Base-by-base conservation (phyloP, 192 early-diverging fungal genomes). In the Phycomyces nitens region DNA sequence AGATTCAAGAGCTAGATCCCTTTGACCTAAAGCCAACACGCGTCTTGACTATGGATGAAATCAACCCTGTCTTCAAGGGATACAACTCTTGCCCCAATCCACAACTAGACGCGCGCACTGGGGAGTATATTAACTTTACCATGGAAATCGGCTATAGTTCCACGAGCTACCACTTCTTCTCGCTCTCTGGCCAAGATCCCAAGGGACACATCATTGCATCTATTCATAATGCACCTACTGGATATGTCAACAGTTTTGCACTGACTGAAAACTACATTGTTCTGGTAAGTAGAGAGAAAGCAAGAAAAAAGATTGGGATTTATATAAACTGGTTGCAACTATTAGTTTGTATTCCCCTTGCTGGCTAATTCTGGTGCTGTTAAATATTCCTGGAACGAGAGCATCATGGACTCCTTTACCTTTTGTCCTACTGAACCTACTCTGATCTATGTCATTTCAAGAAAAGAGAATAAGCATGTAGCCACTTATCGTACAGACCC, bases 231-330 rank as follows among this genome's bases (percentile, higher is more conserved):
- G 86, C 88, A 24, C 85, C 84, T 50, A 77, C 88, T 9, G 86
- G 85, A 8, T 84, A 86, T 64, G 77, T 92, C 26, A 91, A 92
- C 71, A 87, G 85, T 50, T 92, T 94, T 77, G 78, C 86, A 0
- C 65, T 89, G 23, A 94, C 92, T 0, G 76, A 79, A 7, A 78
- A 84, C 23, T 92, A 91, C 65, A 80, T 94, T 29, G 73, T 94
- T 27, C 75, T 92, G 42, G 87, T 86, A 41, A 73, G 70, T 56
- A 40, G 40, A 27, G n/a, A n/a, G n/a, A n/a, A n/a, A n/a, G n/a
- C n/a, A n/a, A n/a, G n/a, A n/a, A n/a, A n/a, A n/a, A n/a, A 34
- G 29, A 34, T 34, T 34, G 29, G 7, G 2, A 7, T 34, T 2
- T 34, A 34, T 34, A 2, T 34, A 2, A 34, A 34, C 29, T 2